Base-by-base conservation (phyloP, 352 stramenopile genomes). In the Globisporangium parvum region DNA sequence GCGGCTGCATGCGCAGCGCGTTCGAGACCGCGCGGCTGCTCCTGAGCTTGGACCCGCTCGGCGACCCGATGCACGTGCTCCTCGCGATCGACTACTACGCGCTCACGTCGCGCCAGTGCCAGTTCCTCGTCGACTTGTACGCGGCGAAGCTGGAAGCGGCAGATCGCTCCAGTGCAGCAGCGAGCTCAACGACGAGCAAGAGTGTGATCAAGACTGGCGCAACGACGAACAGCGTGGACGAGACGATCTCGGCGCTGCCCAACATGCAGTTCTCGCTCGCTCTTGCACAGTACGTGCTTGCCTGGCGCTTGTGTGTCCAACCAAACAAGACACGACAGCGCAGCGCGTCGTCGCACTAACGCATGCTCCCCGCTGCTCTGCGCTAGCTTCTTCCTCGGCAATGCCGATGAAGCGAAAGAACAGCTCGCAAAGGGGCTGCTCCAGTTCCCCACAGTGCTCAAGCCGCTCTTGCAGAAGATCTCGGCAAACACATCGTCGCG, bases 71-170 rank as follows among this genome's bases (percentile, higher is more conserved):
- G 76, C 77, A 82, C 42, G 79, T 88, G 47, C 62, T 94, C 49
- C 68, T 92, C 10, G 78, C 78, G 14, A 76, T 94, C 53, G 84
- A 94, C 63, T 94, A 94, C 57, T 94, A 94, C 46, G 81, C 84
- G 2, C 46, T 92, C 55, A 82, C 84, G 17, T 85, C 84, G 47
- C 69, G 82, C 37, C 81, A 94, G 58, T 90, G 79, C 48, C 70
- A 91, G 60, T 94, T 92, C 54, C 47, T 94, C 6, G 59, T 92
- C 40, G 80, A 88, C 53, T 55, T 94, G 35, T 65, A 63, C 50
- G 60, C 64, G 14, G 78, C 80, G 2, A 87, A 89, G 55, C 73
- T 76, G 0, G 69, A 77, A n/a, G 73, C 69, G 2, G 76, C 87
- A 1, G 73, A 91, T 51, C 80, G 81, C 31, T 70, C 73, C 10